Base-by-base conservation (phyloP, 2,329 filamentous ascomycete species). In the Emergomyces africanus region DNA sequence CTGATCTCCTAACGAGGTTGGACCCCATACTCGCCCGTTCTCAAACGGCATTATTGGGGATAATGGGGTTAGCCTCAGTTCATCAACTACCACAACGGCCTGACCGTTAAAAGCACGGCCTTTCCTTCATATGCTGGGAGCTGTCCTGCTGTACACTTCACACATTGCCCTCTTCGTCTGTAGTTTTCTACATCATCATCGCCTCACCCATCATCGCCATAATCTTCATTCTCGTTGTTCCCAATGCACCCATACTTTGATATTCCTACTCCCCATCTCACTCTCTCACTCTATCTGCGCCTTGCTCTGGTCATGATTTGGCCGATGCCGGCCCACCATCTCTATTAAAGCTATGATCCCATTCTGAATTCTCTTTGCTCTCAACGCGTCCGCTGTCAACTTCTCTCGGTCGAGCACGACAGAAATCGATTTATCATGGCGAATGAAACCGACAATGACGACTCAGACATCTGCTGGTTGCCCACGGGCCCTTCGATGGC, bases 401-500 rank as follows among this genome's bases (percentile, higher is more conserved):
- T 14, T 46, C 41, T 57, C 23, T 23, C 25, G 10, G 25, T 35
- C 39, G 8, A 42, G 18, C 5, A 2, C n/a, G 23, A 8, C 5
- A 5, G 41, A 9, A 41, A 30, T 6, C 15, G 12, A n/a, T 20
- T 41, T 25, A 1, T 20, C 15, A 57, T 46, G 54, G 54, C 54
- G 20, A 20, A 25, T n/a, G 28, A 8, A 25, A 28, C 35, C 14
- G 70, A 67, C 14, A 66, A 73, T 65, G 74, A 72, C 59, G 68
- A 74, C 61, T 72, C 71, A 51, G 73, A 73, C 41, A 68, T 68
- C 42, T 70, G 73, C 58, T 65, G 66, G 20, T 70, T 70, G 54
- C 59, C 66, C 55, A 64, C 74, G 57, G 70, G 68, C 14, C 65
- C 74, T 60, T 68, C 74, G 58, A 74, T 77, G 61, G 68, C 72